These are phyloP conservation scores for Flaveria ramosissima DNA, from an alignment of 129 eudicot species.

Conservation along the genomic window DNA sequence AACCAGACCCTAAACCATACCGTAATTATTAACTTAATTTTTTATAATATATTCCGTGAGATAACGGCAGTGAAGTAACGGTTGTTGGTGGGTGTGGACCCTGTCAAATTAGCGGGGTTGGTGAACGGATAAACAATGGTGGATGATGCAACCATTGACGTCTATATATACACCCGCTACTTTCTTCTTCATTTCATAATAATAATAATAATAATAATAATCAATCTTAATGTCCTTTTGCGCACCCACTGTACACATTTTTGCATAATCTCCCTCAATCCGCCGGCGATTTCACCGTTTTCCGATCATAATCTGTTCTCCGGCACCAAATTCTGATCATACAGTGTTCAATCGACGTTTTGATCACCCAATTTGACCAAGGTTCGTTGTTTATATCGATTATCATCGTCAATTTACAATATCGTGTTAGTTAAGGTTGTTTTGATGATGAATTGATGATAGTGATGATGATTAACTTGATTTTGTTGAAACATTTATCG, in stretches of 20 bases:
- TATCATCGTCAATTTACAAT: background rate
- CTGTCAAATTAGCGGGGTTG: conserved; percentile 19
- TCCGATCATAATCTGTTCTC: background rate
- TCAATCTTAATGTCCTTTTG: conserved; percentile 20
- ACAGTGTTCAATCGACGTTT: background rate
- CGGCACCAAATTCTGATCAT: background rate
- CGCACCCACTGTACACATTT: conserved; percentile 30
- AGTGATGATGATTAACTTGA: background rate
- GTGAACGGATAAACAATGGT: conserved; percentile 17
- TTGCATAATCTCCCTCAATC: background rate
- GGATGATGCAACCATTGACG: background rate
- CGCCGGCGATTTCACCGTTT: background rate
- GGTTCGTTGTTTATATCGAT: background rate
- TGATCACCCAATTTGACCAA: background rate
- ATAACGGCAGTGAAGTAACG: conserved; percentile 6
- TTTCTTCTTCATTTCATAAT: conserved; percentile 12
- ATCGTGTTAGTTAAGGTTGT: background rate
- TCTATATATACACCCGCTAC: background rate
- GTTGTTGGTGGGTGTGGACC: conserved; percentile 20
- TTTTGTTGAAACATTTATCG: no score
- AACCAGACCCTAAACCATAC: no score
- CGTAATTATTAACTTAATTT: no score
- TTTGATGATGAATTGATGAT: background rate
- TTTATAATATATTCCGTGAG: background rate
- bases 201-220: background rate